Evolutionary conservation across 768 basidiomycete species (phyloP).

Genomic region (Lepiota brunneoincarnata): DNA sequence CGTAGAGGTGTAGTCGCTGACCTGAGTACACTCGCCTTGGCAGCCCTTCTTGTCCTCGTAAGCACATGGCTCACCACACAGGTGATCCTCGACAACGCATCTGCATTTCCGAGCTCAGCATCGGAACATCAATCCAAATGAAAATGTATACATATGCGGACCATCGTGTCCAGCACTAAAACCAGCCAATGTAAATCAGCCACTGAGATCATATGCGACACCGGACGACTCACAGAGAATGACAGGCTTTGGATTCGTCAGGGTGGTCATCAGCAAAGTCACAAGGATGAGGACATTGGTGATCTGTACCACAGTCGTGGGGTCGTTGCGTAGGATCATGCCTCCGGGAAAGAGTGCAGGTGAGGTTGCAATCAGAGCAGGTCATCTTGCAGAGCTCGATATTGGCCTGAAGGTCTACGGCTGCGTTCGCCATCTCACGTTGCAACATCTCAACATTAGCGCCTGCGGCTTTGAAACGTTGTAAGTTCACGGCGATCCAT

Average conservation of each 20-base stretch:
- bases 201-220: not conserved
- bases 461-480: slow-evolving; percentile 42
- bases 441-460: slow-evolving; percentile 44
- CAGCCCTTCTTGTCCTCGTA: slow-evolving; percentile 49
- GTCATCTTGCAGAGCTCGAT: slow-evolving; percentile 47
- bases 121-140: not conserved
- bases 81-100: slow-evolving; percentile 46
- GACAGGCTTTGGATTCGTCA: slow-evolving; percentile 34
- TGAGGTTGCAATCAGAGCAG: slow-evolving; percentile 46
- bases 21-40: slow-evolving; percentile 49
- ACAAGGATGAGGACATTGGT: slow-evolving; percentile 43
- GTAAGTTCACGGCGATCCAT: slow-evolving; percentile 51
- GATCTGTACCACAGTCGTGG: slow-evolving; percentile 52
- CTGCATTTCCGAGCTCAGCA: slow-evolving; percentile 26
- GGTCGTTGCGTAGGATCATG: slow-evolving; percentile 34
- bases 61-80: slow-evolving; percentile 52
- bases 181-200: not conserved
- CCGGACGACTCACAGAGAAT: slow-evolving; percentile 41
- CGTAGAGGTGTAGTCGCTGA: slow-evolving; percentile 15
- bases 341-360: slow-evolving; percentile 42
- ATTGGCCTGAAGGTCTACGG: slow-evolving; percentile 43
- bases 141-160: slow-evolving; percentile 44
- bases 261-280: slow-evolving; percentile 36
- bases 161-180: slow-evolving; percentile 60
- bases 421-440: slow-evolving; percentile 37